Evolutionary conservation across 257 asterid species (phyloP), one percentile per base, ranked within the genome.

Genomic region (Solanum paucissectum): DNA sequence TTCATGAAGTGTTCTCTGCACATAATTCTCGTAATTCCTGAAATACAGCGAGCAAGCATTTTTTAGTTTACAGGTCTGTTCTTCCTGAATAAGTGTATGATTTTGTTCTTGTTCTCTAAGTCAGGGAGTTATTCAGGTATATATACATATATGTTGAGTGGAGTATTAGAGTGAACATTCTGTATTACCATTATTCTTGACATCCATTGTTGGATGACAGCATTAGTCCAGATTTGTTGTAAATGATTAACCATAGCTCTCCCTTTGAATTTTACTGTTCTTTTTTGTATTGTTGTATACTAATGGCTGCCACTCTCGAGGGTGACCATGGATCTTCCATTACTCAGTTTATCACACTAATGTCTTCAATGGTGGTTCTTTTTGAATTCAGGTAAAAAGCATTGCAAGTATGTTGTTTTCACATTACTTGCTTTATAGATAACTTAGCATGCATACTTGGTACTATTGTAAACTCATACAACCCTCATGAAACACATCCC

Each of bases 221-320:
- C 27, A 49, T 10, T 6, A 32, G 18, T 81, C 40, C 69, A 49
- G 18, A 49, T 82, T 82, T 82, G 11, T 49, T 91, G 92, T 89
- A 89, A 62, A 91, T 86, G 93, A 81, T 76, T 34, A 85, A 87
- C 72, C 27, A 27, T 89, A 81, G 84, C 84, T 14, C 36, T 64
- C 69, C 12, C 66, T 20, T 62, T 46, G 20, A 49, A 40, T 9
- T 25, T 83, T 36, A 5, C n/a, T 79, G 40, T 44, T 72, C 20
- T 20, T 40, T 37, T 40, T 76, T 38, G n/a, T 60, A 44, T 44
- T 44, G 25, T 79, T 79, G 25, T 79, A 44, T 79, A 79, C 29
- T 27, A 44, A 79, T 79, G 85, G 66, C 40, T 79, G 38, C 85
- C 66, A 32, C 14, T 44, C 9, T 79, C 16, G n/a, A 79, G 40